phyloP scores from a whole-genome alignment of 1,284 basidiomycete genomes.

The Moesziomyces sp. region DNA sequence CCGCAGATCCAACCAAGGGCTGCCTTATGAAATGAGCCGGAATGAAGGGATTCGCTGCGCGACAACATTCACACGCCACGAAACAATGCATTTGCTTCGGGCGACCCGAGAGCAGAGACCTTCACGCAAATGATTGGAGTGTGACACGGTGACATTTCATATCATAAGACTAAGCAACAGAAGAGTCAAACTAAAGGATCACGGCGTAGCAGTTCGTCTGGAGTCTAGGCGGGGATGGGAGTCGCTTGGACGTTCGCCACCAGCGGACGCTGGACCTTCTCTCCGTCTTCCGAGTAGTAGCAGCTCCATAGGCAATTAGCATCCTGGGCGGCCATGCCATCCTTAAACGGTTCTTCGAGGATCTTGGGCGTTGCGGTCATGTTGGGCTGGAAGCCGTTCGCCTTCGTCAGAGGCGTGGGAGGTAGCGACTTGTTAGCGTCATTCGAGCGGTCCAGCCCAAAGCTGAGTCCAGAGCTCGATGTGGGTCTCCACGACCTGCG shows the following conservation, averaged over 20 bases:
- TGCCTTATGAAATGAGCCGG: too few species aligned
- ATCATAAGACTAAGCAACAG: too few species aligned
- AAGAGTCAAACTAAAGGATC: too few species aligned
- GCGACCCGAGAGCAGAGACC: too few species aligned
- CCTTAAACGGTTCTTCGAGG: slow-evolving; percentile 21
- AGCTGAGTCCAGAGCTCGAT: slow-evolving; percentile 1
- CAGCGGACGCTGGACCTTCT: neutral
- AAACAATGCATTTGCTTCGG: too few species aligned
- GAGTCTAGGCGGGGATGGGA: too few species aligned
- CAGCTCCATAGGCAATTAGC: slow-evolving; percentile 35
- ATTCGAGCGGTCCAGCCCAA: neutral
- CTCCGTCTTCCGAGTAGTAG: slow-evolving; percentile 34
- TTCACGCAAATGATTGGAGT: too few species aligned
- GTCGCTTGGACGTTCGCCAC: neutral
- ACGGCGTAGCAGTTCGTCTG: too few species aligned
- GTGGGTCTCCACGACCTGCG: slow-evolving; percentile 29
- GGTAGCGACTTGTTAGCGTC: slow-evolving; percentile 8
- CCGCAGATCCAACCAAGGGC: too few species aligned
- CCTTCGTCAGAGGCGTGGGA: slow-evolving; percentile 3
- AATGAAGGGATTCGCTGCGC: too few species aligned
- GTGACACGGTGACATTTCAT: too few species aligned
- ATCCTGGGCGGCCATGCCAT: neutral
- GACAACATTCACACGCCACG: too few species aligned
- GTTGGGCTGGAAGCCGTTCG: slow-evolving; percentile 16
- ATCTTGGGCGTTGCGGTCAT: slow-evolving; percentile 32